phyloP scores from a whole-genome alignment of 2,329 filamentous ascomycete species.

The Aspergillus udagawae region DNA sequence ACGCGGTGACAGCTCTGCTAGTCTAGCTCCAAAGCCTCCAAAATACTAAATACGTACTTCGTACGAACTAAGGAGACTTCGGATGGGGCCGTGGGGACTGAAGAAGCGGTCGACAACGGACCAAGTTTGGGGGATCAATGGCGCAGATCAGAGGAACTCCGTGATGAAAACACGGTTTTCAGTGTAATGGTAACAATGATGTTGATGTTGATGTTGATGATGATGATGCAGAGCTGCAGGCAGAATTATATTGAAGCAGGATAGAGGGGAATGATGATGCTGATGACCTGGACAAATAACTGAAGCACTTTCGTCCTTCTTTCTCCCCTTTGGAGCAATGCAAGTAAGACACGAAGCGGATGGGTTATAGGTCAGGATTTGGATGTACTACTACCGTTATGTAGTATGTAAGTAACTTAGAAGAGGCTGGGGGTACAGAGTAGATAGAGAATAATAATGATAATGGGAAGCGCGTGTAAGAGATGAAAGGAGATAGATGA shows the following conservation, averaged over 20 bases:
- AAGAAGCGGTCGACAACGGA: constrained; percentile 24
- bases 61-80: constrained; percentile 18
- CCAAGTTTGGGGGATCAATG: constrained; percentile 13
- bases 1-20: constrained; percentile 34
- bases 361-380: neutral
- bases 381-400: neutral
- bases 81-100: constrained; percentile 24
- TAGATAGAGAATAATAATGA: neutral
- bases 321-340: neutral
- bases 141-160: constrained; percentile 17
- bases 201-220: constrained; percentile 5
- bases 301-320: neutral
- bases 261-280: constrained; percentile 8
- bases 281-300: constrained; percentile 12
- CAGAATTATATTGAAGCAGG: constrained; percentile 6
- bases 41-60: neutral
- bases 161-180: neutral
- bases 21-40: constrained; percentile 12
- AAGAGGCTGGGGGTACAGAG: neutral
- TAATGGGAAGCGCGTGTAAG: neutral
- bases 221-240: neutral
- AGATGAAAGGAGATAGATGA: neutral
- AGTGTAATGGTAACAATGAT: constrained; percentile 6
- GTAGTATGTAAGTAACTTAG: neutral
- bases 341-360: constrained; percentile 3